Conservation (phyloP, 805 yeast species). For the Jamesozyma hellenica region DNA sequence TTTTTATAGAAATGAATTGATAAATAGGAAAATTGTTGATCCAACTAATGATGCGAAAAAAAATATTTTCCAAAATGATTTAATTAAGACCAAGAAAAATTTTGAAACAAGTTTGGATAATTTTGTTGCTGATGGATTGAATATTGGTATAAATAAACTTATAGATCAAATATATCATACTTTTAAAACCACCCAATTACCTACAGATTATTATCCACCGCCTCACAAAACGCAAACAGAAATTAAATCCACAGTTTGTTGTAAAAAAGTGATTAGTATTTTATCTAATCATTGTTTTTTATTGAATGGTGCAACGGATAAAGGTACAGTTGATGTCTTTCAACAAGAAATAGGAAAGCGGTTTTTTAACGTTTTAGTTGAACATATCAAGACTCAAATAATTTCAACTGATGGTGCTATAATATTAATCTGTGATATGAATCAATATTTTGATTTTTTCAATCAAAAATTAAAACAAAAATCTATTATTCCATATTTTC, state of each 20-base stretch:
- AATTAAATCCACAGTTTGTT: slow-evolving; percentile 53
- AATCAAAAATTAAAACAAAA: slow-evolving; percentile 48
- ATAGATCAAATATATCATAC: slow-evolving; percentile 68
- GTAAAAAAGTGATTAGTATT: slow-evolving; percentile 49
- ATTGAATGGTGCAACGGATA: slow-evolving; percentile 75
- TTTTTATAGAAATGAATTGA: slow-evolving; percentile 78
- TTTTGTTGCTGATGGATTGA: slow-evolving; percentile 85
- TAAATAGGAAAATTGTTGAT: slow-evolving; percentile 44
- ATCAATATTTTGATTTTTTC: slow-evolving; percentile 66
- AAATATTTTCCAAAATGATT: slow-evolving; percentile 65
- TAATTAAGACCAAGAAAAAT: slow-evolving; percentile 68
- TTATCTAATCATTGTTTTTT: slow-evolving; percentile 63
- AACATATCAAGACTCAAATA: slow-evolving; percentile 60
- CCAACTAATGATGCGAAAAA: slow-evolving; percentile 31
- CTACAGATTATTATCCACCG: slow-evolving; percentile 53
- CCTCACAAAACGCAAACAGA: slow-evolving; percentile 11
- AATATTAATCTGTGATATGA: slow-evolving; percentile 70
- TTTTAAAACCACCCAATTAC: slow-evolving; percentile 44
- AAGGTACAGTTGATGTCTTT: slow-evolving; percentile 79
- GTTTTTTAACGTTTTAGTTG: slow-evolving; percentile 65
- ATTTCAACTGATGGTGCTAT: slow-evolving; percentile 79
- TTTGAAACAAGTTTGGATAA: slow-evolving; percentile 77
- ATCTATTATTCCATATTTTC: slow-evolving; percentile 64
- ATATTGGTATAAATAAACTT: slow-evolving; percentile 82
- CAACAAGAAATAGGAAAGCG: slow-evolving; percentile 90